A percentile compares a stretch with the other conserved stretches of the same genome.
These are phyloP conservation scores for Myxozyma kluyveri DNA, from an alignment of 805 yeast species.

Conservation along the genomic window DNA sequence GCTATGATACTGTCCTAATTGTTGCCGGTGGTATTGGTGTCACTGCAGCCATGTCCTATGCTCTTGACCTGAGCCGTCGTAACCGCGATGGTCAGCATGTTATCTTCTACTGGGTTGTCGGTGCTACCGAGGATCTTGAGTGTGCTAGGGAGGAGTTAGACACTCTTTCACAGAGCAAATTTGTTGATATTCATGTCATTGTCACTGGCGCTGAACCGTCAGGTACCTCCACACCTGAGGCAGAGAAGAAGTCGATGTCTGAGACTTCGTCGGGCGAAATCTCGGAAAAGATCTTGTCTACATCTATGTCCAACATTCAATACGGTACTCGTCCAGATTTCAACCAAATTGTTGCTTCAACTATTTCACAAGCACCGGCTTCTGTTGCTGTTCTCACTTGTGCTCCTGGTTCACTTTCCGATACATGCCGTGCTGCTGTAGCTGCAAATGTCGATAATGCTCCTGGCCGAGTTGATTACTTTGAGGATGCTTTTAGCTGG, in stretches of 20 bases:
- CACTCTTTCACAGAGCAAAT: not conserved
- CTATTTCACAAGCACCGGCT: conserved; percentile 1
- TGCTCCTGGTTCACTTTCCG: conserved; percentile 9
- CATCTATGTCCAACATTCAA: not conserved
- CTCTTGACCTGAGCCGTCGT: conserved; percentile 32
- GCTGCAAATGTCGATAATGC: conserved; percentile 5
- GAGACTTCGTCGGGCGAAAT: not conserved
- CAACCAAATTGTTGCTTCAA: not conserved
- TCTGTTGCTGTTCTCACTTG: conserved; percentile 19
- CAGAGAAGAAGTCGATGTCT: not conserved
- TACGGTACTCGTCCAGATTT: conserved; percentile 8
- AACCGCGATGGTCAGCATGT: conserved; percentile 10
- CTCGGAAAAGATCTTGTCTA: not conserved
- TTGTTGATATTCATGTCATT: conserved; percentile 10
- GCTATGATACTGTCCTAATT: conserved; percentile 48
- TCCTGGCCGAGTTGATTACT: conserved; percentile 10
- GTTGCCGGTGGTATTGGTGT: conserved; percentile 67
- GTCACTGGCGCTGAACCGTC: conserved; percentile 4
- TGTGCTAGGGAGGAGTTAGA: conserved; percentile 9
- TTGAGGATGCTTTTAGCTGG: conserved; percentile 19
- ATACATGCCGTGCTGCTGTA: conserved; percentile 5
- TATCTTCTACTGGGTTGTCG: conserved; percentile 16
- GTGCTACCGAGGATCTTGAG: conserved; percentile 3
- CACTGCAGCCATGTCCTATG: conserved; percentile 54
- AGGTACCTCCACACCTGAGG: not conserved